phyloP scores from a whole-genome alignment of 768 basidiomycete genomes.

The Pleurotus tuber-regium region DNA sequence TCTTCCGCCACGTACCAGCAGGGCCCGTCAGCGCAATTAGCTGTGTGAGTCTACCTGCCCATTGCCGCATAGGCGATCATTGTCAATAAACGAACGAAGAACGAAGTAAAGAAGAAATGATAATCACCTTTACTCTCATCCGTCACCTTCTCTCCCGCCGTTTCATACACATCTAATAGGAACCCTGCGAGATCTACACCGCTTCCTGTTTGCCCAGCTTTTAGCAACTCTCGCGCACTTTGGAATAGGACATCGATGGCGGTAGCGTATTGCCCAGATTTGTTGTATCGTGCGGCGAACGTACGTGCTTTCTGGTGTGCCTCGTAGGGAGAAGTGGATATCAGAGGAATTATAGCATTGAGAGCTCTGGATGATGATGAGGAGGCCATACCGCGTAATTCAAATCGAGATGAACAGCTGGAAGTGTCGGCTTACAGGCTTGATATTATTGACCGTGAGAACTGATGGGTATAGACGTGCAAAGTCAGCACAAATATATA shows the following conservation, averaged over 20 bases:
- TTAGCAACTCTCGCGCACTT: slow-evolving; percentile 82
- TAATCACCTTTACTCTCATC: slow-evolving; percentile 78
- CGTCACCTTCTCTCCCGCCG: slow-evolving; percentile 65
- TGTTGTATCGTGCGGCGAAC: slow-evolving; percentile 84
- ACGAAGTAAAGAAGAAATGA: background rate
- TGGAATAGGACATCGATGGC: slow-evolving; percentile 95
- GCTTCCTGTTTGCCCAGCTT: slow-evolving; percentile 84
- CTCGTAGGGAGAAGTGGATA: slow-evolving; percentile 78
- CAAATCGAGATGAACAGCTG: no score
- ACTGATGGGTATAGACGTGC: no score
- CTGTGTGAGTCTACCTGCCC: slow-evolving; percentile 81
- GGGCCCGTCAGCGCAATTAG: slow-evolving; percentile 84
- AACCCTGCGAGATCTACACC: slow-evolving; percentile 84
- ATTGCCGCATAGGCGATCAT: slow-evolving; percentile 16
- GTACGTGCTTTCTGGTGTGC: slow-evolving; percentile 97
- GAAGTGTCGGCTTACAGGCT: no score
- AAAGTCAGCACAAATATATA: no score
- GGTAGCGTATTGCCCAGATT: slow-evolving; percentile 76
- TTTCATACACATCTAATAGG: slow-evolving; percentile 81
- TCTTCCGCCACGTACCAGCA: slow-evolving; percentile 86
- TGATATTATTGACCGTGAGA: no score
- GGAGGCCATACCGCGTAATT: no score
- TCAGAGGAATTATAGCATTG: slow-evolving; percentile 72
- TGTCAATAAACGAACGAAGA: no score
- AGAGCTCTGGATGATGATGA: slow-evolving; percentile 71